Base-by-base conservation (phyloP, 345 rosid genomes). In the Sonneratia alba region DNA sequence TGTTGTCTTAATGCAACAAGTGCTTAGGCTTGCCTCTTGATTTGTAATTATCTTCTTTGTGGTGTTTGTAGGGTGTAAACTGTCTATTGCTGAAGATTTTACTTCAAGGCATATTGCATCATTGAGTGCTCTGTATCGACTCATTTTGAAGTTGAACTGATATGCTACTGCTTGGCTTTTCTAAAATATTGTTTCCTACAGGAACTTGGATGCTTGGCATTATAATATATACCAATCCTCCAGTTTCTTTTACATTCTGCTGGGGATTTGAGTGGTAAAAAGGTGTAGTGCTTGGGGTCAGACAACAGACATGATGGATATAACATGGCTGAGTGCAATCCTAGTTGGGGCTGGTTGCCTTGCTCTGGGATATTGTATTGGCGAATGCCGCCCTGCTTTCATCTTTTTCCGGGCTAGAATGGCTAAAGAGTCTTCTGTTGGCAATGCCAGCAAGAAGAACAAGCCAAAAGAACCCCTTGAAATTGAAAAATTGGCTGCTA, bases 401-500 rank as follows among this genome's bases (percentile, higher is more conserved):
- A 10, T 87, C 79, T 82, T 81, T 76, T 55, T 81, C 70, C 70
- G 79, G 19, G 66, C 85, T 34, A 82, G 78, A 76, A 10, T 78
- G 63, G 62, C 72, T 70, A 81, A 76, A 43, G 69, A 27, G 7
- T 62, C 75, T 49, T 74, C 79, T 13, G 49, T 73, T 71, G 61
- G 64, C 70, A 77, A 66, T 13, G 75, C 37, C 4, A 76, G 66
- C 55, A 84, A 36, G 81, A 81, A 83, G 74, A 73, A 14, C 3
- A 84, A 71, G 74, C 40, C 81, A 16, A 92, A 90, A 77, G 82
- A 78, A 67, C 85, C 81, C 62, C 79, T 85, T 74, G 98, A 92
- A 76, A 88, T 90, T 55, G 99, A 92, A 77, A 86, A 92, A 76
- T 86, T 95, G 75, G 96, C 99, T 51, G 94, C 86, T 74, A 84